These are phyloP conservation scores for Elaphomyces granulatus DNA, from an alignment of 495 filamentous ascomycete genomes.

Conservation along the genomic window DNA sequence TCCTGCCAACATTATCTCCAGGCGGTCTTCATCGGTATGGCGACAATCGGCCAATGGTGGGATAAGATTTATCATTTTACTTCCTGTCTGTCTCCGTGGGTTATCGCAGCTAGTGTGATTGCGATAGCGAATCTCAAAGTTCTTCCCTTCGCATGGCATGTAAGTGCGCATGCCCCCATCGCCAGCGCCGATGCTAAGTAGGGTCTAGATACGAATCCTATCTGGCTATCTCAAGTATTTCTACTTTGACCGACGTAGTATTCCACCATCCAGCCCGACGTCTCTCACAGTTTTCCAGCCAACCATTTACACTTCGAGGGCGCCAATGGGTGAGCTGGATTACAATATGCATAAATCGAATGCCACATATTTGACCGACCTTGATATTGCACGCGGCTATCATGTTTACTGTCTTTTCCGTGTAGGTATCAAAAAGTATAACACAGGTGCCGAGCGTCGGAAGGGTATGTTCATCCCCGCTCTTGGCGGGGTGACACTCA, in stretches of 20 bases:
- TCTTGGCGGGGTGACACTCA: slow-evolving; percentile 52
- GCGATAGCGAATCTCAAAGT: slow-evolving; percentile 50
- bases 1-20: no score
- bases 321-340: slow-evolving; percentile 49
- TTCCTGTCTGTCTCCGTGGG: no score
- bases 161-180: slow-evolving; percentile 16
- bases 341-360: slow-evolving; percentile 76
- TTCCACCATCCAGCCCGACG: no score
- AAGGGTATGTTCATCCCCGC: slow-evolving; percentile 40
- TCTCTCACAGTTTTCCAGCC: slow-evolving; percentile 40
- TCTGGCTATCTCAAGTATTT: slow-evolving; percentile 3
- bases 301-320: slow-evolving; percentile 27
- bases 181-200: not conserved
- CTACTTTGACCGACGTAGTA: no score
- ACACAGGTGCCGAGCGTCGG: slow-evolving; percentile 15
- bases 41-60: no score
- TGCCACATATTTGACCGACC: slow-evolving; percentile 67
- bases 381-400: slow-evolving; percentile 59
- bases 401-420: slow-evolving; percentile 40
- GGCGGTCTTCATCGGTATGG: no score
- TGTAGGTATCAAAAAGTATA: slow-evolving; percentile 29
- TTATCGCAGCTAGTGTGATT: no score
- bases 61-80: no score
- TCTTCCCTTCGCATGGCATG: slow-evolving; percentile 64
- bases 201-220: slow-evolving; percentile 3